These are phyloP conservation scores for Aspergillus olivimuriae DNA, from an alignment of 495 filamentous ascomycete genomes.

Conservation along the genomic window DNA sequence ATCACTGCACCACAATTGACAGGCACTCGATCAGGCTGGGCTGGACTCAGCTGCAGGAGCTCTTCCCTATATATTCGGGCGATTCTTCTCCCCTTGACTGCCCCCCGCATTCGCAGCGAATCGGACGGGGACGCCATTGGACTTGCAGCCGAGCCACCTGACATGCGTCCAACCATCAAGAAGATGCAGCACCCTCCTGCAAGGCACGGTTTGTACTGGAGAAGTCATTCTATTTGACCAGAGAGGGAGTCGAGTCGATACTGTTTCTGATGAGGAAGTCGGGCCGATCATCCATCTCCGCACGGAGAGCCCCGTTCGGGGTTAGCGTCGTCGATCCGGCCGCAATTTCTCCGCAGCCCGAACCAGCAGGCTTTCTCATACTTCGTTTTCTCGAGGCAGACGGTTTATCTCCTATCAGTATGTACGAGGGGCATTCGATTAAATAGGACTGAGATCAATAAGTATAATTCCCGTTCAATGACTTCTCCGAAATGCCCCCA, in stretches of 20 bases:
- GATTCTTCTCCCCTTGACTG: not conserved
- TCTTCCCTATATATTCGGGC: not conserved
- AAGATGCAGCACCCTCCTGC: too few species aligned
- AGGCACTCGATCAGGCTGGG: not conserved
- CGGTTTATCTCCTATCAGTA: too few species aligned
- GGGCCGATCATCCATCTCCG: conserved; percentile 19
- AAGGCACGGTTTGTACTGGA: too few species aligned
- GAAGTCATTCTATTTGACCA: too few species aligned
- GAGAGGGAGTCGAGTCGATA: too few species aligned
- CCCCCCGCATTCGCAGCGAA: not conserved
- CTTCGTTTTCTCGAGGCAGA: too few species aligned
- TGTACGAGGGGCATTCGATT: too few species aligned
- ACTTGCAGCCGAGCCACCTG: conserved; percentile 4
- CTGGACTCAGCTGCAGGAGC: not conserved
- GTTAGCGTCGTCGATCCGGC: conserved; percentile 6
- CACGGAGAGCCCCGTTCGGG: not conserved
- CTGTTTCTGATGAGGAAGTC: conserved; percentile 11
- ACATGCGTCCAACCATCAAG: too few species aligned
- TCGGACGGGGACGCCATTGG: not conserved
- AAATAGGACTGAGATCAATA: too few species aligned
- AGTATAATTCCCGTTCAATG: too few species aligned
- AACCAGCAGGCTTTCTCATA: not conserved
- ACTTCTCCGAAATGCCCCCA: too few species aligned
- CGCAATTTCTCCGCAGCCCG: conserved; percentile 24
- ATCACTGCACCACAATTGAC: too few species aligned